These are phyloP conservation scores for Imleria badia DNA, from an alignment of 768 basidiomycete genomes.

Conservation along the genomic window DNA sequence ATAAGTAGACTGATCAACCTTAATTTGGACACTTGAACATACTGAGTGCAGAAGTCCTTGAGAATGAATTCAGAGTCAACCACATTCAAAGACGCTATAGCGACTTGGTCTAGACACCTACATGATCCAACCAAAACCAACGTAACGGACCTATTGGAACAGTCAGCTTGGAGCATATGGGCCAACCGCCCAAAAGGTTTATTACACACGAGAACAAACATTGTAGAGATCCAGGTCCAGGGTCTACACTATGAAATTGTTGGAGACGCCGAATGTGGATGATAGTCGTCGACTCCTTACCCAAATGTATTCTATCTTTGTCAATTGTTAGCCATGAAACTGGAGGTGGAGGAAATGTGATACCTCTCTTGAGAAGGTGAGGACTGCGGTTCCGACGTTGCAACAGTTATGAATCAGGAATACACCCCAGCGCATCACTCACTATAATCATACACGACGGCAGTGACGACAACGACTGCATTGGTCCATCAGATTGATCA, in stretches of 20 bases:
- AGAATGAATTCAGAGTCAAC: background rate
- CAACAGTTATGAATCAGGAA: background rate
- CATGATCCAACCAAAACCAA: background rate
- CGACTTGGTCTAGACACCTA: background rate
- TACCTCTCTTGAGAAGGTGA: background rate
- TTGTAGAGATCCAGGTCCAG: background rate
- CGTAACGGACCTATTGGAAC: background rate
- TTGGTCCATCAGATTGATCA: background rate
- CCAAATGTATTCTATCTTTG: background rate
- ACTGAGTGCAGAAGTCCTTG: background rate
- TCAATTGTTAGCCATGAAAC: background rate
- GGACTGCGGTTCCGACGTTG: background rate
- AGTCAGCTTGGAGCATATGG: background rate
- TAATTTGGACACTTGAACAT: background rate
- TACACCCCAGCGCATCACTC: background rate
- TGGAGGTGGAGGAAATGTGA: background rate
- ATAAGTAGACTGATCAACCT: background rate
- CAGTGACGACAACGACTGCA: background rate
- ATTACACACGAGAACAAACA: background rate
- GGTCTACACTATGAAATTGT: background rate
- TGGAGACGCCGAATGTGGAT: background rate
- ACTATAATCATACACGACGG: constrained; percentile 1
- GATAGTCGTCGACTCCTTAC: background rate
- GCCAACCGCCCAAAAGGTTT: background rate
- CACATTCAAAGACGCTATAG: background rate